phyloP scores from a whole-genome alignment of 2,329 filamentous ascomycete genomes.

The Fusarium pseudograminearum region DNA sequence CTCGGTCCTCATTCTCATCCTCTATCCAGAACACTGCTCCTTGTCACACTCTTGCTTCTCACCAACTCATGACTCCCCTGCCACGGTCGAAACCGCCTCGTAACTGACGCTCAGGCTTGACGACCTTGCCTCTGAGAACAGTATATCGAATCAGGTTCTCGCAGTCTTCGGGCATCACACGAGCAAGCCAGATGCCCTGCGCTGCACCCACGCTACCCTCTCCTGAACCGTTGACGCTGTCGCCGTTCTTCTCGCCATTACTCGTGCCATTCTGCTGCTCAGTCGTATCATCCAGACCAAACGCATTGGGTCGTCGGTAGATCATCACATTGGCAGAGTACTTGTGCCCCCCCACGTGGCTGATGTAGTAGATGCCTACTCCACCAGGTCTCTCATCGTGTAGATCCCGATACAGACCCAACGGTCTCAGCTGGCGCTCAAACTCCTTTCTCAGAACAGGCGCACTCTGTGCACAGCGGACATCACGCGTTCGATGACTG shows the following conservation, averaged over 20 bases:
- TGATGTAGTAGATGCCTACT: constrained; percentile 96
- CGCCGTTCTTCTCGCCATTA: constrained; percentile 40
- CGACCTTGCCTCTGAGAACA: constrained; percentile 90
- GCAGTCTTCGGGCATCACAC: constrained; percentile 87
- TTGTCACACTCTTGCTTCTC: constrained; percentile 9
- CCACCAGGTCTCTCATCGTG: constrained; percentile 91
- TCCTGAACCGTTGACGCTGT: constrained; percentile 29
- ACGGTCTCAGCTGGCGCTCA: constrained; percentile 85
- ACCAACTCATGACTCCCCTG: constrained; percentile 90
- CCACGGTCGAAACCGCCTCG: constrained; percentile 90
- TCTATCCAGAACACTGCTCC: neutral
- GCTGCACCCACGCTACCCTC: constrained; percentile 70
- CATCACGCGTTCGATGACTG: constrained; percentile 93
- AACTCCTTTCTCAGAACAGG: constrained; percentile 90
- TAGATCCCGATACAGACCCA: constrained; percentile 87
- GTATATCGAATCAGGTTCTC: constrained; percentile 93
- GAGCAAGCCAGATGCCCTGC: constrained; percentile 93
- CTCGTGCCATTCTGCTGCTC: constrained; percentile 47
- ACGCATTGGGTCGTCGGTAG: constrained; percentile 76
- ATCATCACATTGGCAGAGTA: constrained; percentile 95
- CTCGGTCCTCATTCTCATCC: constrained; percentile 1
- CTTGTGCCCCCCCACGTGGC: constrained; percentile 96
- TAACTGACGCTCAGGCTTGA: constrained; percentile 88
- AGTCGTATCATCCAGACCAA: constrained; percentile 62
- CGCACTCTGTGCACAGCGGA: constrained; percentile 92